phyloP scores from a whole-genome alignment of 2,329 filamentous ascomycete genomes.

The Ophiostoma novo-ulmi region DNA sequence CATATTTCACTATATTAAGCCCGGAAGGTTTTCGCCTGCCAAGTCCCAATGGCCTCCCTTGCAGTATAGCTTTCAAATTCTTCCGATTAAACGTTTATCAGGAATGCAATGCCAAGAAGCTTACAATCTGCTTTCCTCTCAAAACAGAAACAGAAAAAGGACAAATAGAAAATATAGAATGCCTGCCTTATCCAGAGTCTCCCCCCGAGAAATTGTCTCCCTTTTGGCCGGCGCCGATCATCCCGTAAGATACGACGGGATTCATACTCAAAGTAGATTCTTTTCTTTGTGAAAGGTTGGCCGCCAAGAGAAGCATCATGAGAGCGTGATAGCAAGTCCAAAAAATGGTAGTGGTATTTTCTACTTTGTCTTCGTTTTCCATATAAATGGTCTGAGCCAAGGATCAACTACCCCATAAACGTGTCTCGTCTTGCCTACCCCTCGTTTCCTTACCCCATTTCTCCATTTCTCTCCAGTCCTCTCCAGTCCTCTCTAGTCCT shows the following conservation, averaged over 20 bases:
- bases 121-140: not conserved
- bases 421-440: not conserved
- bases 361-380: not conserved
- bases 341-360: not conserved
- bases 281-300: not conserved
- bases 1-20: not conserved
- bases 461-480: not conserved
- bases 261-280: not conserved
- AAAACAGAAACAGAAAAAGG: not conserved
- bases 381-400: constrained; percentile 6
- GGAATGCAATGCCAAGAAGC: not conserved
- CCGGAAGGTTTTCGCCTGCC: not conserved
- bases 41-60: not conserved
- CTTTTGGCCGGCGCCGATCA: not conserved
- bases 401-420: constrained; percentile 4
- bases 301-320: not conserved
- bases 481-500: too few relatives aligned
- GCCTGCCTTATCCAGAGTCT: not conserved
- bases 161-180: not conserved
- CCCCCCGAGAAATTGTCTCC: not conserved
- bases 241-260: not conserved
- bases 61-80: not conserved
- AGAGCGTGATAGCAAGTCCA: not conserved
- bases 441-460: not conserved
- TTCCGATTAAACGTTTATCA: not conserved